Base-by-base conservation (phyloP, 192 early-diverging fungal genomes). In the Backusella macrospora region DNA sequence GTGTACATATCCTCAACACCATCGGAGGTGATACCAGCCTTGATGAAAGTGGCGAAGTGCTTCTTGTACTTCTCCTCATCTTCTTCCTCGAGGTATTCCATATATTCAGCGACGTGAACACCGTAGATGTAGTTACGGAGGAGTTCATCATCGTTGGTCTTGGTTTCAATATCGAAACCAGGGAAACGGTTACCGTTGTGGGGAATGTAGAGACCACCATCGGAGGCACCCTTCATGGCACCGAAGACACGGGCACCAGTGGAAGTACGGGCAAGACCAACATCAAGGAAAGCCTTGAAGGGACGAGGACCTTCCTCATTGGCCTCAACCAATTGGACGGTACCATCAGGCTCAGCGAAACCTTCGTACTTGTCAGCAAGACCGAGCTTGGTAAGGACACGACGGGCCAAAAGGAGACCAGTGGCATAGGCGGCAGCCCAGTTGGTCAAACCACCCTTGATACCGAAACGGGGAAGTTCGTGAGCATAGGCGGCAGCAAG, bases 401-500 rank as follows among this genome's bases (percentile, higher is more conserved):
- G 96, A 78, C 97, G 95, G 77, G 97, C 96, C 67, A 94, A 87
- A 39, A 99, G 89, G 68, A 99, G 92, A 90, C 97, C 97, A 73
- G 98, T 99, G 80, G 91, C 88, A 88, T 99, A 99, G 75, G 98
- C 94, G 70, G 98, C 96, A 80, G 98, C 90, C 96, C 96, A 99
- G 95, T 99, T 99, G 89, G 98, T 99, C 85, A 99, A 88, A 91
- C 98, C 98, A 86, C 95, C 90, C 87, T 94, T 92, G 87, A 99
- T 87, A 77, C 96, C 96, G 85, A 94, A 99, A 81, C 87, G 86
- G 80, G 94, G 94, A 73, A 99, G 92, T 87, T 99, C 98, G 87
- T 98, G 98, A 69, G 96, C 76, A 87, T 99, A 98, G 70, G 98
- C 98, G 75, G 96, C 90, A 76, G 91, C 85, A 73, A 99, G 88